A percentile compares a stretch with the other conserved stretches of the same genome.
Conservation (phyloP, 2,329 filamentous ascomycete species). For the Xylariaceae sp. region DNA sequence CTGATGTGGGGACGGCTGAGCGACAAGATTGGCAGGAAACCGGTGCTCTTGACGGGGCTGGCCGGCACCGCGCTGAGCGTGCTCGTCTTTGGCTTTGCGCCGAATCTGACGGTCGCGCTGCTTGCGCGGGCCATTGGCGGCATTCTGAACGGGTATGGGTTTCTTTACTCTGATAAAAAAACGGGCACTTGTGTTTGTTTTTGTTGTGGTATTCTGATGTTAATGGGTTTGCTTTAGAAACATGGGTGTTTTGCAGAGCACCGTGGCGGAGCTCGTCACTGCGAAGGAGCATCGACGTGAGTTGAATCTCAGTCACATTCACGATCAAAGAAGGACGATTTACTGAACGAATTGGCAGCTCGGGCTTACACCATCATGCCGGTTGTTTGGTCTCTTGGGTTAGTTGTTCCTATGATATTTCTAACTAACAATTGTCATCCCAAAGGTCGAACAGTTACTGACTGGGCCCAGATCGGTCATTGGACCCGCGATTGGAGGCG, state of each 20-base stretch:
- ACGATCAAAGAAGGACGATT: background rate
- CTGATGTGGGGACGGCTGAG: constrained; percentile 91
- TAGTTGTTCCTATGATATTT: constrained; percentile 37
- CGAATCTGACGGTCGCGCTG: constrained; percentile 74
- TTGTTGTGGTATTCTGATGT: constrained; percentile 20
- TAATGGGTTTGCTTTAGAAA: constrained; percentile 52
- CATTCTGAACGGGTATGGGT: constrained; percentile 74
- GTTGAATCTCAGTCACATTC: no score
- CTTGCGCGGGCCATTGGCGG: constrained; percentile 85
- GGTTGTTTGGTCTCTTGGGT: constrained; percentile 94
- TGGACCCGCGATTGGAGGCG: constrained; percentile 85
- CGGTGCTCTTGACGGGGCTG: constrained; percentile 83
- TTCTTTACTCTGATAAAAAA: constrained; percentile 9
- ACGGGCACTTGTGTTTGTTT: background rate
- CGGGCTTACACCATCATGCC: constrained; percentile 97
- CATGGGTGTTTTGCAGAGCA: constrained; percentile 91
- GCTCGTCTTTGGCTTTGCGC: constrained; percentile 84
- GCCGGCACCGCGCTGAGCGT: constrained; percentile 90
- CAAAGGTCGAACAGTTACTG: no score
- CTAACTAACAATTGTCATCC: background rate
- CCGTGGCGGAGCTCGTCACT: constrained; percentile 87
- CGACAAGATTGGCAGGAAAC: constrained; percentile 87
- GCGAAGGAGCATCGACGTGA: constrained; percentile 87
- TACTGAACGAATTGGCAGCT: constrained; percentile 46
- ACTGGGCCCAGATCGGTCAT: constrained; percentile 92